These are phyloP conservation scores for Amylostereum areolatum DNA, from an alignment of 1,284 basidiomycete genomes.

Conservation along the genomic window DNA sequence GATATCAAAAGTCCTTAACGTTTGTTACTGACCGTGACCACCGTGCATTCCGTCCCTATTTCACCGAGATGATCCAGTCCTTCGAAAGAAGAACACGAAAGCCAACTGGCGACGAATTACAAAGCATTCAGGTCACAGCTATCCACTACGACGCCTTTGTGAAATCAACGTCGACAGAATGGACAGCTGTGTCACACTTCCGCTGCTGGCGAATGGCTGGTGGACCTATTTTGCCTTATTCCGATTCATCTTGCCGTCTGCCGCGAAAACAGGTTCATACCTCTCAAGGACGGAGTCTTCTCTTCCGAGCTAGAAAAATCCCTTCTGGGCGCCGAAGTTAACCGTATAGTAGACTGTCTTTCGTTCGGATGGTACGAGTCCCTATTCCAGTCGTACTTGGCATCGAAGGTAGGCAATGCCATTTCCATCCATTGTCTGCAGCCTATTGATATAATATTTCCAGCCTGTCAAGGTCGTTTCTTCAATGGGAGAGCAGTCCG, in stretches of 20 bases:
- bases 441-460: conserved; percentile 1
- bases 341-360: conserved; percentile 46
- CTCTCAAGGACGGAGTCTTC: conserved; percentile 52
- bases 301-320: conserved; percentile 44
- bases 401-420: conserved; percentile 35
- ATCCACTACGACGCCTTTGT: conserved; percentile 15
- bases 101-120: conserved; percentile 34
- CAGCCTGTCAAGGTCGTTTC: conserved; percentile 60
- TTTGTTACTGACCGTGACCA: conserved; percentile 36
- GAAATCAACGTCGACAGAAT: neutral
- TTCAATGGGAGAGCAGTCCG: conserved; percentile 64
- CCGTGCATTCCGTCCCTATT: conserved; percentile 29
- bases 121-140: conserved; percentile 10
- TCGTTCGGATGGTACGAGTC: conserved; percentile 65
- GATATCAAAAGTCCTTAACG: conserved; percentile 24
- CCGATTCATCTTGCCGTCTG: conserved; percentile 58
- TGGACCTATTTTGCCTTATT: conserved; percentile 54
- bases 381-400: conserved; percentile 57
- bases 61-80: conserved; percentile 31
- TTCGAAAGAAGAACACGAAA: conserved; percentile 41
- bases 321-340: conserved; percentile 54
- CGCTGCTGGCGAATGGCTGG: conserved; percentile 57
- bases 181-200: conserved; percentile 29
- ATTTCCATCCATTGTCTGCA: neutral
- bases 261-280: conserved; percentile 52